Conservation (phyloP, 352 stramenopile genomes). For the Globisporangium radiosum region DNA sequence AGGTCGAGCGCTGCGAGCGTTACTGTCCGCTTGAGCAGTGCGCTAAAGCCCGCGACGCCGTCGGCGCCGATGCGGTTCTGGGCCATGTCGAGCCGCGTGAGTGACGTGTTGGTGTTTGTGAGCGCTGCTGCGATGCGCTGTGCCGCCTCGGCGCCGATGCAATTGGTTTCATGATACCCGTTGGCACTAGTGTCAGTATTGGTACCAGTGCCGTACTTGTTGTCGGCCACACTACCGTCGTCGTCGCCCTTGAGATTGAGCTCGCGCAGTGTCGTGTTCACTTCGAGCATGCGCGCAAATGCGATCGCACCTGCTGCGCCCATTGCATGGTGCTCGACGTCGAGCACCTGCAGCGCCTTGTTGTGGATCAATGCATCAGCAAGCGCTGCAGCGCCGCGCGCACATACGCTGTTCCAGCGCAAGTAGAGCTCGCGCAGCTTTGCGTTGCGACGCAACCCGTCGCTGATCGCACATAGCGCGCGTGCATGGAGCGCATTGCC, state of each 20-base stretch:
- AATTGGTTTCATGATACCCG: no score
- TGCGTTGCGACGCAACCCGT: conserved; percentile 42
- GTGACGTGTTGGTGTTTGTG: conserved; percentile 33
- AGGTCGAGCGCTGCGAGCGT: conserved; percentile 54
- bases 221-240: conserved; percentile 39
- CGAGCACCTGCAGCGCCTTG: conserved; percentile 50
- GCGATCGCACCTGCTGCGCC: conserved; percentile 35
- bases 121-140: conserved; percentile 37
- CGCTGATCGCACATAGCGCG: conserved; percentile 47
- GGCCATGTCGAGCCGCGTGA: conserved; percentile 44
- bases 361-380: conserved; percentile 45
- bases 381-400: conserved; percentile 45
- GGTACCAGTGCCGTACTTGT: conserved; percentile 19
- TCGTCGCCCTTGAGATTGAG: conserved; percentile 69
- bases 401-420: conserved; percentile 65
- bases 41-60: conserved; percentile 42
- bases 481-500: conserved; percentile 50
- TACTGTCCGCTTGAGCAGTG: conserved; percentile 45
- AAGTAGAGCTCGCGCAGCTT: conserved; percentile 60
- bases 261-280: conserved; percentile 42
- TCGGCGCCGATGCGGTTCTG: conserved; percentile 60
- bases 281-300: conserved; percentile 55
- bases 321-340: conserved; percentile 78
- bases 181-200: no score
- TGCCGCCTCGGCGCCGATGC: conserved; percentile 39